A percentile compares a stretch with the other conserved stretches of the same genome.
Evolutionary conservation across 352 stramenopile genomes (phyloP).

Genomic region (Phytophthora crassamura): DNA sequence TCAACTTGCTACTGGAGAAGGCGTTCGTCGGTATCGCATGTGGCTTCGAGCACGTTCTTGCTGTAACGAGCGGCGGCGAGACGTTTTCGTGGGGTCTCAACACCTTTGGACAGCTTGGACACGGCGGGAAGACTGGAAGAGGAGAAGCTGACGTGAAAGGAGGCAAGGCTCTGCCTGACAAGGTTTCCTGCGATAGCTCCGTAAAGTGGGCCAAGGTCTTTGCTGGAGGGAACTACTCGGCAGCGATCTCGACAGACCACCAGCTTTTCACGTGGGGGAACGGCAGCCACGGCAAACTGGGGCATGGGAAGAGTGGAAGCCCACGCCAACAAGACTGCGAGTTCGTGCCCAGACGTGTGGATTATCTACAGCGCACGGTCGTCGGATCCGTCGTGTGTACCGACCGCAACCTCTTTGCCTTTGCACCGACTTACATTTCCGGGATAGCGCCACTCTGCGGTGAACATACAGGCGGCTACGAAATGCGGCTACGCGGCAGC

Average conservation of each 20-base stretch:
- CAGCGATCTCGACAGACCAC: conserved; percentile 42
- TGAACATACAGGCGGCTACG: conserved; percentile 61
- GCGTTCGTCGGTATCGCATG: conserved; percentile 67
- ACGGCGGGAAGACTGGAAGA: conserved; percentile 39
- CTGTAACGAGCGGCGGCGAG: conserved; percentile 55
- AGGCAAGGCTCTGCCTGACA: conserved; percentile 26
- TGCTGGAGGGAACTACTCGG: conserved; percentile 71
- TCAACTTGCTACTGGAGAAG: conserved; percentile 38
- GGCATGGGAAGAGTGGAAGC: conserved; percentile 29
- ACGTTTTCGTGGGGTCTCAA: conserved; percentile 87
- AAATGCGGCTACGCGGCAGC: conserved; percentile 65
- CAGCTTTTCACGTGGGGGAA: conserved; percentile 72
- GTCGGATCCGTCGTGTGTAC: conserved; percentile 60
- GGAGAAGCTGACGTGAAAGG: conserved; percentile 30
- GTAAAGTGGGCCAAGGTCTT: conserved; percentile 58
- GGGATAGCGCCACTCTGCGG: conserved; percentile 55
- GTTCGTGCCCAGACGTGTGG: conserved; percentile 45
- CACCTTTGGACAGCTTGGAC: conserved; percentile 76
- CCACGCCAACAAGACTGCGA: conserved; percentile 18
- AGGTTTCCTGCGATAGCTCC: conserved; percentile 13
- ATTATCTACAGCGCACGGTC: conserved; percentile 41
- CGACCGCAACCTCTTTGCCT: conserved; percentile 56
- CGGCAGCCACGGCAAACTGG: conserved; percentile 56
- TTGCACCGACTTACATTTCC: conserved; percentile 66
- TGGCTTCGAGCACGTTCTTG: conserved; percentile 75